A percentile compares a stretch with the other conserved stretches of the same genome.
phyloP scores from a whole-genome alignment of 2,329 filamentous ascomycete species.

The Biscogniauxia sp. region DNA sequence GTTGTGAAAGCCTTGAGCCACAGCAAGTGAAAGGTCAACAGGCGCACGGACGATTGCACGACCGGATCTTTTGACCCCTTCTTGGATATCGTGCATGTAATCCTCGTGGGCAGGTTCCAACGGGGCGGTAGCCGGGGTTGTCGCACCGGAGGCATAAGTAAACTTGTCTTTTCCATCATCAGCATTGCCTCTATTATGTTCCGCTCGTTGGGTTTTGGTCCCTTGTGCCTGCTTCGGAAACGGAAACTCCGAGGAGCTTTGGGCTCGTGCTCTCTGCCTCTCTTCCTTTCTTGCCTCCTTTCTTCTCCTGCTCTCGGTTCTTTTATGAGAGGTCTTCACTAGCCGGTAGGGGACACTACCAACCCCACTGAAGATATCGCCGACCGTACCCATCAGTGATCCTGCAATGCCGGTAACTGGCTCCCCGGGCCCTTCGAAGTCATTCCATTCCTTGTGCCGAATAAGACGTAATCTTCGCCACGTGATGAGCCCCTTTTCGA shows the following conservation, averaged over 20 bases:
- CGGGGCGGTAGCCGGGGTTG: conserved; percentile 28
- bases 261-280: conserved; percentile 17
- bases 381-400: conserved; percentile 57
- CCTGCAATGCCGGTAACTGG: conserved; percentile 66
- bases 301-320: conserved; percentile 49
- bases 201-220: neutral
- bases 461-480: conserved; percentile 64
- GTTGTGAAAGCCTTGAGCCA: conserved; percentile 70
- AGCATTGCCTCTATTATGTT: neutral
- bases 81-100: conserved; percentile 49
- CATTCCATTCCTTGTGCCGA: conserved; percentile 71
- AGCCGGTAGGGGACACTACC: conserved; percentile 62
- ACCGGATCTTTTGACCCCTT: conserved; percentile 50
- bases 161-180: neutral
- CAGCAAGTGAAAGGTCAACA: conserved; percentile 57
- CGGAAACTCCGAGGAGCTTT: conserved; percentile 18
- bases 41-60: conserved; percentile 55
- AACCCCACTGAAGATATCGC: conserved; percentile 60
- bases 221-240: conserved; percentile 15
- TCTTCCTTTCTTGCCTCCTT: conserved; percentile 33
- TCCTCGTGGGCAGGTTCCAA: conserved; percentile 36
- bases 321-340: conserved; percentile 55
- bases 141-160: conserved; percentile 19
- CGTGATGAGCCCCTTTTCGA: conserved; percentile 57
- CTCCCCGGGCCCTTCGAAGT: conserved; percentile 73